phyloP scores from a whole-genome alignment of 169 alveolate genomes.

The Ichthyophthirius multifiliis region DNA sequence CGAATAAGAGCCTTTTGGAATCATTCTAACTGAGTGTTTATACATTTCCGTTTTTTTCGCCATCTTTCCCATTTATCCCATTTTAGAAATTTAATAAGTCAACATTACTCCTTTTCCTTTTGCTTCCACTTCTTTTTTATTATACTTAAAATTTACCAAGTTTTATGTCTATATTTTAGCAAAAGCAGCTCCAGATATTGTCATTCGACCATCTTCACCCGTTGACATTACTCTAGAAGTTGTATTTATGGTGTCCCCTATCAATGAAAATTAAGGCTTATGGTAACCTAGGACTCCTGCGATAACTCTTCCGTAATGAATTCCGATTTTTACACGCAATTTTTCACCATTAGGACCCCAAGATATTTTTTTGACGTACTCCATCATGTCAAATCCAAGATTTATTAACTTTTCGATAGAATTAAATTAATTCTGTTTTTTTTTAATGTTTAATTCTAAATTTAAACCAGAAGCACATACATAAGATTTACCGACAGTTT shows the following conservation, averaged over 20 bases:
- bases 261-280: slow-evolving; percentile 84
- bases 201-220: slow-evolving; percentile 45
- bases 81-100: slow-evolving; percentile 12
- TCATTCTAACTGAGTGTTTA: too few species aligned
- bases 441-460: slow-evolving; percentile 31
- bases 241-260: slow-evolving; percentile 86
- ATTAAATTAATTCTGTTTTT: slow-evolving; percentile 23
- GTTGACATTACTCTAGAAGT: slow-evolving; percentile 82
- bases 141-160: slow-evolving; percentile 1
- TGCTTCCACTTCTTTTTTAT: slow-evolving; percentile 24
- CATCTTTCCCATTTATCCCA: too few species aligned
- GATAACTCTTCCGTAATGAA: slow-evolving; percentile 83
- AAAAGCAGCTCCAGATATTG: slow-evolving; percentile 34
- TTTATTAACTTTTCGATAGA: slow-evolving; percentile 20
- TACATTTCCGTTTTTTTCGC: too few species aligned
- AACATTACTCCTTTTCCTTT: slow-evolving; percentile 49
- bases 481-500: slow-evolving; percentile 87
- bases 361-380: slow-evolving; percentile 5
- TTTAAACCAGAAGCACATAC: slow-evolving; percentile 84
- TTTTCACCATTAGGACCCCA: slow-evolving; percentile 58
- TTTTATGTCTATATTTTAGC: slow-evolving; percentile 5
- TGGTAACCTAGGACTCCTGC: slow-evolving; percentile 87
- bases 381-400: slow-evolving; percentile 31
- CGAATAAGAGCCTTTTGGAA: too few species aligned
- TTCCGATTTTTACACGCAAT: slow-evolving; percentile 81